Percentiles rank a stretch among this genome's conserved stretches.
Evolutionary conservation across 2,329 filamentous ascomycete species (phyloP).

Genomic region (Fusarium sp.): DNA sequence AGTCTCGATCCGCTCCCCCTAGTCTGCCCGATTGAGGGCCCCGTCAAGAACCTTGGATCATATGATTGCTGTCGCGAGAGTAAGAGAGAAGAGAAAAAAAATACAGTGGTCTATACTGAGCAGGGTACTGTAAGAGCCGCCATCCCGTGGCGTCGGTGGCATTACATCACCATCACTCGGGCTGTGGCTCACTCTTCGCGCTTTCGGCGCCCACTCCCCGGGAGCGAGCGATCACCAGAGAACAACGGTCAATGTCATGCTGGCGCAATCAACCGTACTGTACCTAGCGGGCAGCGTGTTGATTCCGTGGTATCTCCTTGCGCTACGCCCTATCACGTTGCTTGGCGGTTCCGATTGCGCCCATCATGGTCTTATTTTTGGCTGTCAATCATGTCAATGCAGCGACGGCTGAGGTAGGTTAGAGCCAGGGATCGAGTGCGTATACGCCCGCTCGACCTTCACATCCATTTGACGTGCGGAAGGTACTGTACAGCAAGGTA

Average conservation of each 20-base stretch:
- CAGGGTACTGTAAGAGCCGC: slow-evolving; percentile 31
- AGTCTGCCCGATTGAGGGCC: slow-evolving; percentile 43
- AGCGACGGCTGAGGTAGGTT: background rate
- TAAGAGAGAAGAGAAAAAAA: slow-evolving; percentile 3
- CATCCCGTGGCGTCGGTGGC: slow-evolving; percentile 37
- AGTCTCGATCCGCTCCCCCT: slow-evolving; percentile 21
- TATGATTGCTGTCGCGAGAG: slow-evolving; percentile 41
- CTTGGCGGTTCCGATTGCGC: slow-evolving; percentile 13
- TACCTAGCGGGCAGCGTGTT: background rate
- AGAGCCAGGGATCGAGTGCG: slow-evolving; percentile 11
- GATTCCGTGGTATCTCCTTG: slow-evolving; percentile 37
- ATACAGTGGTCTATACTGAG: background rate
- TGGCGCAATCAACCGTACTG: background rate
- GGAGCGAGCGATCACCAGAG: slow-evolving; percentile 34
- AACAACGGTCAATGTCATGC: slow-evolving; percentile 24
- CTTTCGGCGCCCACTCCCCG: slow-evolving; percentile 25
- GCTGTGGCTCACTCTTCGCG: slow-evolving; percentile 19
- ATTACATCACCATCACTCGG: slow-evolving; percentile 48
- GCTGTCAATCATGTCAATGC: slow-evolving; percentile 32
- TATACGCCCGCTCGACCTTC: slow-evolving; percentile 12
- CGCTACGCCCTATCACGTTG: slow-evolving; percentile 32
- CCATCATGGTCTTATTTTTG: slow-evolving; percentile 42
- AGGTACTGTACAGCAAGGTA: background rate
- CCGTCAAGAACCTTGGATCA: slow-evolving; percentile 45
- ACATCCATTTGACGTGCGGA: background rate